A percentile compares a stretch with the other conserved stretches of the same genome.
phyloP scores from a whole-genome alignment of 495 filamentous ascomycete genomes.

The Thozetella sp. region DNA sequence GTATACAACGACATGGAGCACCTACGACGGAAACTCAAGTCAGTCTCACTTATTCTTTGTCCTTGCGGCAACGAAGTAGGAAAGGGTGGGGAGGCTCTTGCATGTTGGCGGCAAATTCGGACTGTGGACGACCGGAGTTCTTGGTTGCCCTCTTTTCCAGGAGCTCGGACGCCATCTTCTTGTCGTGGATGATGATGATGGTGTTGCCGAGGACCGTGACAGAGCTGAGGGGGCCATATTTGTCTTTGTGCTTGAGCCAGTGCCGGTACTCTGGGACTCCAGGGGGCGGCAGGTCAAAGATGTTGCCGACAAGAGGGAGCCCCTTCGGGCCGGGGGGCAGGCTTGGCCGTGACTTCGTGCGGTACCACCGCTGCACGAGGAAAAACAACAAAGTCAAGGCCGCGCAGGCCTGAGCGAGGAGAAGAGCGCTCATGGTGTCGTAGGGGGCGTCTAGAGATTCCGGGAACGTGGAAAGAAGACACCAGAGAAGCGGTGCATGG shows the following conservation, averaged over 20 bases:
- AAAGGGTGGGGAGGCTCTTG: neutral
- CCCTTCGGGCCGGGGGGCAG: constrained; percentile 50
- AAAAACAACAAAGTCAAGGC: neutral
- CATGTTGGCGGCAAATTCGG: neutral
- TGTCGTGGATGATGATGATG: constrained; percentile 50
- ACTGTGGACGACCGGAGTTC: neutral
- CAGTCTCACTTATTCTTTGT: too few species aligned
- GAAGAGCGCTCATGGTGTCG: too few species aligned
- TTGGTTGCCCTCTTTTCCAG: neutral
- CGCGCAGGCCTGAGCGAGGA: neutral
- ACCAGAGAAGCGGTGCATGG: too few species aligned
- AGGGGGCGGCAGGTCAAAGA: constrained; percentile 40
- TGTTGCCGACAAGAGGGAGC: constrained; percentile 46
- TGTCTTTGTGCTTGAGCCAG: constrained; percentile 53
- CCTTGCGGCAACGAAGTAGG: too few species aligned
- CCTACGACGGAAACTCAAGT: neutral
- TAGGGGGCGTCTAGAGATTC: too few species aligned
- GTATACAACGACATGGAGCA: neutral
- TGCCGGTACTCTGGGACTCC: constrained; percentile 43
- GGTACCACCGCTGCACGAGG: neutral
- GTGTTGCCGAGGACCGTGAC: constrained; percentile 47
- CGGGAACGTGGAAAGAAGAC: too few species aligned
- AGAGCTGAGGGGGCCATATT: constrained; percentile 58
- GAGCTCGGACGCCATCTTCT: constrained; percentile 39
- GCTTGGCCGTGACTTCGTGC: neutral